Base-by-base conservation (phyloP, 2,329 filamentous ascomycete species). In the Nakataea oryzae region DNA sequence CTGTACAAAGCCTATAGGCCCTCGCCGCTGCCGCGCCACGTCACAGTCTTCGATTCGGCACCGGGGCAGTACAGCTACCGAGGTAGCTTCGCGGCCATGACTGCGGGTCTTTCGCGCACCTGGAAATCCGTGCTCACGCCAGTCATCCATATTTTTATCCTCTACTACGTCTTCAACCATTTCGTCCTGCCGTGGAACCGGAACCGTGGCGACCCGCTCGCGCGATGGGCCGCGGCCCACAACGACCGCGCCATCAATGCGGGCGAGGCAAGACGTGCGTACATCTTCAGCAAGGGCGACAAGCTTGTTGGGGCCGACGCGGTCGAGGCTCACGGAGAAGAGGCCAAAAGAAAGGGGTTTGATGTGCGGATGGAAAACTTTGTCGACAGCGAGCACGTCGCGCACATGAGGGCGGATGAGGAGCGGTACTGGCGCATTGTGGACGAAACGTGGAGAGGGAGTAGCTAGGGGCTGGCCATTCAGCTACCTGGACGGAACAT, bases 251-350 rank as follows among this genome's bases (percentile, higher is more conserved):
- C 64, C 30, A 65, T 70, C 47, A 68, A 75, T 58, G 69, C 66
- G 13, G 68, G 67, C 34, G 79, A 82, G 69, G 72, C 72, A 4
- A 71, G 75, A 26, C 73, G 82, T 47, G 71, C 76, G n/a, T 86
- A 85, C 64, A 64, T 85, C 24, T 85, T 83, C 63, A 77, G 79
- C 13, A 72, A 74, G 47, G 74, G 70, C 1, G 83, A 86, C 67
- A 63, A 66, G 47, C 73, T 84, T 64, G 77, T 85, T 6, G 70
- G 73, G 2, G 78, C 72, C 69, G 66, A 64, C 9, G 76, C 82
- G 63, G 74, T 85, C 5, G 79, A 83, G 69, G 67, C 66, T 55
- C 80, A 85, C 65, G 80, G 78, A 0, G 67, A 64, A 3, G 71
- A 76, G 56, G 80, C 81, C 0, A 66, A 61, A 32, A 63, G 65